Conservation (phyloP, 345 rosid genomes). For the Limnanthes douglasii region DNA sequence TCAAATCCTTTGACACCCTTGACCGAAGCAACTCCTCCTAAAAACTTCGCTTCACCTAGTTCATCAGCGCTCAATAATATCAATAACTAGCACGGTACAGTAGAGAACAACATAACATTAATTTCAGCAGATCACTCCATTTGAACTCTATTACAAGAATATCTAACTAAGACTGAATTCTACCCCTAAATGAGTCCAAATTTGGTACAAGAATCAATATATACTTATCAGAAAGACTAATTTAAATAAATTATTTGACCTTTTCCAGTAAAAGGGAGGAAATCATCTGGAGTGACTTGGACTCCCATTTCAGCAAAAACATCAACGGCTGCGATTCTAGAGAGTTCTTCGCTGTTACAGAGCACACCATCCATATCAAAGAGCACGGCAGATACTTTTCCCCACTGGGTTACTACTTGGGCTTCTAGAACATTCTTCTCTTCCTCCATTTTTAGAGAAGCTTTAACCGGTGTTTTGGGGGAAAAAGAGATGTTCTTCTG, state of each 20-base stretch:
- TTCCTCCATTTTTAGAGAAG: conserved; percentile 34
- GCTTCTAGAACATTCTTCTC: conserved; percentile 11
- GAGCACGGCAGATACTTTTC: conserved; percentile 76
- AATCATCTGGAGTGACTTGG: conserved; percentile 63
- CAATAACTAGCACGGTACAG: neutral
- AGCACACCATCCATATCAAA: conserved; percentile 96
- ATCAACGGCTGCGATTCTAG: conserved; percentile 86
- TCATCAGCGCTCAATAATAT: conserved; percentile 1
- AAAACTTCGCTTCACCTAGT: conserved; percentile 77
- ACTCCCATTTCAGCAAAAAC: conserved; percentile 84
- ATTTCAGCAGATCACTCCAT: neutral
- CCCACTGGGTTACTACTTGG: conserved; percentile 32
- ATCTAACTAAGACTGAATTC: neutral
- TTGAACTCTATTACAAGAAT: neutral
- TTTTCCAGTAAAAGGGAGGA: conserved; percentile 82
- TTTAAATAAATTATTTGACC: conserved; percentile 20
- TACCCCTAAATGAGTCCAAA: neutral
- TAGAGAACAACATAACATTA: neutral
- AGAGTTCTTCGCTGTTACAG: conserved; percentile 74
- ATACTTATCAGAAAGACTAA: neutral
- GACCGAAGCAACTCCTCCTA: conserved; percentile 84
- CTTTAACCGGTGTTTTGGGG: conserved; percentile 19
- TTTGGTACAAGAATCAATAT: neutral
- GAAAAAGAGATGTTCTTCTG: conserved; percentile 4
- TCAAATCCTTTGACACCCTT: conserved; percentile 65